phyloP scores from a whole-genome alignment of 129 eudicot species.

The Calendula officinalis region DNA sequence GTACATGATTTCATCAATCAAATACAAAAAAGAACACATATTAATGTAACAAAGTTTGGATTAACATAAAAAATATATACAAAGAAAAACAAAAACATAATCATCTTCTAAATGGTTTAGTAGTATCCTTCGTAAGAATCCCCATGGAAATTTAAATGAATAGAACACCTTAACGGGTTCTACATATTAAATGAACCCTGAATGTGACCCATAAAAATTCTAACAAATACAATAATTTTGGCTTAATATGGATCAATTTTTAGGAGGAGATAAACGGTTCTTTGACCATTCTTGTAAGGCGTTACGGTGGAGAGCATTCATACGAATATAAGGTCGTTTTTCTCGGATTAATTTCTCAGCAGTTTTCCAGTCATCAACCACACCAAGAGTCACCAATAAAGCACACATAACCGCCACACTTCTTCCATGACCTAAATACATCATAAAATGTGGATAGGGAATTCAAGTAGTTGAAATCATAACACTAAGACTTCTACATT shows the following conservation, averaged over 20 bases:
- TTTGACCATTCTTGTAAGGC: conserved; percentile 90
- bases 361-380: conserved; percentile 83
- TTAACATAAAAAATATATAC: not conserved
- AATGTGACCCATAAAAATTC: conserved; percentile 7
- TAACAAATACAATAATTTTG: conserved; percentile 5
- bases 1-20: conserved; percentile 7
- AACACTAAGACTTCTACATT: not conserved
- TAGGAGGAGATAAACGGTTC: conserved; percentile 58
- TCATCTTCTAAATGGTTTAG: conserved; percentile 13
- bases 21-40: conserved; percentile 7
- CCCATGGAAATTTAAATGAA: not conserved
- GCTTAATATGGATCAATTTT: conserved; percentile 18
- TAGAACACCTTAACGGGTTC: not conserved
- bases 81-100: not conserved
- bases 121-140: not conserved
- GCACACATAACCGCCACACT: conserved; percentile 94
- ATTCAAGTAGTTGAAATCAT: not conserved
- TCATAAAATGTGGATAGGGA: not conserved
- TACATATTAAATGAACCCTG: not conserved
- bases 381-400: conserved; percentile 65
- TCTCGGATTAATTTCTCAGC: conserved; percentile 67
- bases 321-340: conserved; percentile 69
- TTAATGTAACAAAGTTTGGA: conserved; percentile 6
- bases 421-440: conserved; percentile 75
- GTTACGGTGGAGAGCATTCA: conserved; percentile 74